phyloP scores from a whole-genome alignment of 1,284 basidiomycete species.

The Cutaneotrichosporon curvatum region DNA sequence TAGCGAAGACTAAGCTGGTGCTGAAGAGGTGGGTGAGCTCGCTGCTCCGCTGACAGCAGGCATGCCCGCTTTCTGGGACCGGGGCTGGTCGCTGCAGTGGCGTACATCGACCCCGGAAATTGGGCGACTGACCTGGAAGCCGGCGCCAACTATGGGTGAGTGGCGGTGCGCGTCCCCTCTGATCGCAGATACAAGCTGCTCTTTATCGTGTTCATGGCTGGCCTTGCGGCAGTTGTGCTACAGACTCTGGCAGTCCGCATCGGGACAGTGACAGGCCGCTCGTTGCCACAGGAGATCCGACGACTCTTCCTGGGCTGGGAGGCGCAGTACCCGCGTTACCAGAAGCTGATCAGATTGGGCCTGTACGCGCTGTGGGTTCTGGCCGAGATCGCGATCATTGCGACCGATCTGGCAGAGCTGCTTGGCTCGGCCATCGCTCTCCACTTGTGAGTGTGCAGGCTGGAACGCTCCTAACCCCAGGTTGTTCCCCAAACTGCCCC shows the following conservation, averaged over 20 bases:
- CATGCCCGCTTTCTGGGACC: conserved; percentile 47
- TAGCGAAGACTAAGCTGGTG: neutral
- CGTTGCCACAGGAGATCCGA: conserved; percentile 53
- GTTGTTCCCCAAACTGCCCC: conserved; percentile 68
- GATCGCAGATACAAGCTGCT: conserved; percentile 60
- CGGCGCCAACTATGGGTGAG: conserved; percentile 54
- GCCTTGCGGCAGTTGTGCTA: conserved; percentile 59
- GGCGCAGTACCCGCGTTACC: conserved; percentile 63
- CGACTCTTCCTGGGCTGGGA: conserved; percentile 59
- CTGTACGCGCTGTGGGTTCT: conserved; percentile 50
- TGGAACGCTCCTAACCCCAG: conserved; percentile 22
- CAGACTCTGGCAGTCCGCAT: conserved; percentile 47
- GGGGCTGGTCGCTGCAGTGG: conserved; percentile 44
- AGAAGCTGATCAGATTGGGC: conserved; percentile 29
- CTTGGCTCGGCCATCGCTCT: conserved; percentile 73
- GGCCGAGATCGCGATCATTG: conserved; percentile 79
- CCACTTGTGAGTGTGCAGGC: conserved; percentile 51
- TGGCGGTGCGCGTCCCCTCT: conserved; percentile 61
- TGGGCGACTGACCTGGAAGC: conserved; percentile 35
- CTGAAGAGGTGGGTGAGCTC: neutral
- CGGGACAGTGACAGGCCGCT: conserved; percentile 48
- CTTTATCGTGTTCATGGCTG: conserved; percentile 76
- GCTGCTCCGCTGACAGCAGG: conserved; percentile 14
- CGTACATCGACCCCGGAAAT: conserved; percentile 45
- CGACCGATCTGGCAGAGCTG: conserved; percentile 56